Evolutionary conservation across 2,329 filamentous ascomycete genomes (phyloP), one percentile per base, ranked within the genome.

Genomic region (Fusarium udum): DNA sequence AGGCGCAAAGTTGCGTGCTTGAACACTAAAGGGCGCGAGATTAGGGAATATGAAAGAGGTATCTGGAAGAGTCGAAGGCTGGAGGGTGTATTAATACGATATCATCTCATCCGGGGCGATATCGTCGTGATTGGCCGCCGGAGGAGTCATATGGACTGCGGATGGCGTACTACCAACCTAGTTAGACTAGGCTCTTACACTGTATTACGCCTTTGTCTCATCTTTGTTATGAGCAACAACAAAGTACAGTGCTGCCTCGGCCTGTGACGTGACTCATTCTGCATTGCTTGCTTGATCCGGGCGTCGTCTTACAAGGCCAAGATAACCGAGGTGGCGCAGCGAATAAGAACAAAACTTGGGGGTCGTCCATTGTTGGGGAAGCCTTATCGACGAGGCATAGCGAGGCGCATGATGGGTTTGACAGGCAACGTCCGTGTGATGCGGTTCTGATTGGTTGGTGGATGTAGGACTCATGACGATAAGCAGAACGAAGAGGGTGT

Each of bases 1-100:
- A 73, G 73, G 75, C 69, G 75, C 69, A 75, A 72, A 48, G 67
- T 77, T 77, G 75, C 75, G 75, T 77, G 76, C 75, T 77, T 45
- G 39, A 28, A 36, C 65, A 63, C 57, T 60, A 67, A 71, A 77
- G 64, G 75, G 75, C 73, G 69, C 69, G 58, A 52, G 46, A 45
- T 37, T 46, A 56, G 32, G 32, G 76, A 77, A 78, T 61, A 69
- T 51, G 46, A 56, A 22, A 57, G 75, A 78, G 72, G 34, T 61
- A 53, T 64, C 76, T 77, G 55, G 76, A 78, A 76, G 66, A 57
- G 36, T 51, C 51, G 63, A 66, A 60, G 60, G 60, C 42, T 49
- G 43, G 64, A 48, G 61, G 61, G 67, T 69, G 63, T 45, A 72
- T 77, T 78, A 66, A 63, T 72, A 64, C 70, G 64, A 63, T 55